Evolutionary conservation across 148 eudicot species (phyloP).

Genomic region (Cornus kousa): DNA sequence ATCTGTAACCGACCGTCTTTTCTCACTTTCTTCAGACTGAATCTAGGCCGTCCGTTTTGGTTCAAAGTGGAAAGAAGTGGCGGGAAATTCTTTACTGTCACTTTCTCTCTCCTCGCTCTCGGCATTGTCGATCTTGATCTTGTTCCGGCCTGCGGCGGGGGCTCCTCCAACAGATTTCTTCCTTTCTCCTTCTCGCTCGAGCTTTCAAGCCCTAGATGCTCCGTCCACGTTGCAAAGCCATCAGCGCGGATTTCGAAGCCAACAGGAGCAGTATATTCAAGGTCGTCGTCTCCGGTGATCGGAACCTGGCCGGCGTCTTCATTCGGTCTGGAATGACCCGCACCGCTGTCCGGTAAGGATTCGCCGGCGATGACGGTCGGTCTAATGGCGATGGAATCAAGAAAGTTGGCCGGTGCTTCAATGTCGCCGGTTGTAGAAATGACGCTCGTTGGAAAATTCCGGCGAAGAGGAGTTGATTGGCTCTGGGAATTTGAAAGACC

Average conservation of each 20-base stretch:
- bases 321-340: too few relatives aligned
- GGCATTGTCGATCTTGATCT: background rate
- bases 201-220: conserved; percentile 5
- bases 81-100: conserved; percentile 12
- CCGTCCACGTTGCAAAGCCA: background rate
- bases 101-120: conserved; percentile 7
- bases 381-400: background rate
- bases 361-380: background rate
- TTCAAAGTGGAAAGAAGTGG: conserved; percentile 27
- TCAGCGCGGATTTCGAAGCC: background rate
- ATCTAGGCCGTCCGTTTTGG: conserved; percentile 28
- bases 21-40: conserved; percentile 16
- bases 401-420: background rate
- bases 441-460: background rate
- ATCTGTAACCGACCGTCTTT: conserved; percentile 27
- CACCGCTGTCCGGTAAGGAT: background rate
- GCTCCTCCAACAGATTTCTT: background rate
- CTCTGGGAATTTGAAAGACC: background rate
- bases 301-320: background rate
- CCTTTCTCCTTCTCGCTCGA: background rate
- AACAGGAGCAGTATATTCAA: too few relatives aligned
- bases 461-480: background rate
- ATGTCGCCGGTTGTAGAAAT: background rate
- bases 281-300: background rate
- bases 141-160: background rate